These are phyloP conservation scores for Apodospora peruviana DNA, from an alignment of 495 filamentous ascomycete species.

Conservation along the genomic window DNA sequence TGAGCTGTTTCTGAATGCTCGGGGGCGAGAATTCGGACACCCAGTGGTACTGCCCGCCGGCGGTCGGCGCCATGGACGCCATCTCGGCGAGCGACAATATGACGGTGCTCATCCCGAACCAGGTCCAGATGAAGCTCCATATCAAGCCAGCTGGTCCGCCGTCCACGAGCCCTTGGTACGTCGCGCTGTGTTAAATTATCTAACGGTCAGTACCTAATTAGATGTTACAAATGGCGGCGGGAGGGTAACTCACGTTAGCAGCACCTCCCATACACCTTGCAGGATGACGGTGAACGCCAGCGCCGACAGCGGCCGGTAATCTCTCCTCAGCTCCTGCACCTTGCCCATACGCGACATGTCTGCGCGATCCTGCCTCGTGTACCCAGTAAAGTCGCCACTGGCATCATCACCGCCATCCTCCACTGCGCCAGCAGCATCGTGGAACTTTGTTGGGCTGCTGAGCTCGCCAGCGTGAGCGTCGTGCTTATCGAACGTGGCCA, in stretches of 20 bases:
- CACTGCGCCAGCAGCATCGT: too few species aligned
- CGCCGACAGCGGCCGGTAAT: constrained; percentile 19
- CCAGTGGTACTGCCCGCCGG: constrained; percentile 46
- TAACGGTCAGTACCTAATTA: too few species aligned
- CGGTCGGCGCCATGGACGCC: constrained; percentile 33
- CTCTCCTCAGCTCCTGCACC: constrained; percentile 23
- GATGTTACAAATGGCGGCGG: too few species aligned
- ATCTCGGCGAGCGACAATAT: constrained; percentile 29
- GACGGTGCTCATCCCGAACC: constrained; percentile 27
- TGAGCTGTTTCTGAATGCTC: constrained; percentile 36
- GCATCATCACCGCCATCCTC: too few species aligned
- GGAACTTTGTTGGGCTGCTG: too few species aligned
- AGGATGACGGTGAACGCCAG: constrained; percentile 19
- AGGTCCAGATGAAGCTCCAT: constrained; percentile 29
- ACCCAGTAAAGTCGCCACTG: too few species aligned
- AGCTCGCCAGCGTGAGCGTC: too few species aligned
- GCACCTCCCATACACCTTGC: not conserved
- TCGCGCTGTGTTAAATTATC: constrained; percentile 6
- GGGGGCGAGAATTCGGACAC: constrained; percentile 43
- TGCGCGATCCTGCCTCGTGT: constrained; percentile 5
- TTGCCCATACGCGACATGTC: constrained; percentile 35
- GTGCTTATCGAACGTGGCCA: too few species aligned
- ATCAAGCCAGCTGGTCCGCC: constrained; percentile 31
- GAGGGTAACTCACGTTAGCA: constrained; percentile 9
- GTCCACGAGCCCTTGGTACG: constrained; percentile 24